Evolutionary conservation across 768 basidiomycete genomes (phyloP), one percentile per base, ranked within the genome.

Genomic region (Tephrocybe sp.): DNA sequence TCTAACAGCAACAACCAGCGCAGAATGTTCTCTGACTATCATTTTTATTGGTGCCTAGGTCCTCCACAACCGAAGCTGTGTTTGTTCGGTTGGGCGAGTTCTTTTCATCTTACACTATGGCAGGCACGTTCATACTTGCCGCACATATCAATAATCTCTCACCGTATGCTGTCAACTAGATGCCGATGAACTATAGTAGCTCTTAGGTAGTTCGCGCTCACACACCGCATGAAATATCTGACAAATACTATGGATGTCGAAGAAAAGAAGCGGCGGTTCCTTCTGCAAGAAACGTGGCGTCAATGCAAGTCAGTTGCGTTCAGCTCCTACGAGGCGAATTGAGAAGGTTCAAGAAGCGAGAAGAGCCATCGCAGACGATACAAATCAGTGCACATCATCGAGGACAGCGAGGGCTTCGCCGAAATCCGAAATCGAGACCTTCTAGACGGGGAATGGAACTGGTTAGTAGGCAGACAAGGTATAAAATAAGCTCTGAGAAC

Each of bases 301-400:
- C 75, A 77, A 32, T 78, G 83, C 51, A n/a, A n/a, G n/a, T n/a
- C n/a, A n/a, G n/a, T n/a, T n/a, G n/a, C n/a, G n/a, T n/a, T n/a
- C n/a, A n/a, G n/a, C n/a, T n/a, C n/a, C n/a, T n/a, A n/a, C n/a
- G n/a, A n/a, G 71, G 69, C 17, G 70, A 68, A 59, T 65, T 71
- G 57, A 69, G 61, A 62, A 64, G 66, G 51, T 82, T 76, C 65
- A 83, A 79, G 66, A 75, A 73, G 58, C 84, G 81, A 64, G 88
- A 89, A 64, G 79, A 81, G 64, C 79, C 84, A 70, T 73, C 70
- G 48, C 89, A 88, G 72, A 51, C 55, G 74, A 53, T 94, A 90
- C 76, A 93, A 93, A 67, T 90, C 88, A 7, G 92, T 91, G 9
- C 87, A 91, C 66, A 90, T 95, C 65, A 93, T 96, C 65, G 85